These are phyloP conservation scores for Diospyros lotus DNA, from an alignment of 148 eudicot species.

Conservation along the genomic window DNA sequence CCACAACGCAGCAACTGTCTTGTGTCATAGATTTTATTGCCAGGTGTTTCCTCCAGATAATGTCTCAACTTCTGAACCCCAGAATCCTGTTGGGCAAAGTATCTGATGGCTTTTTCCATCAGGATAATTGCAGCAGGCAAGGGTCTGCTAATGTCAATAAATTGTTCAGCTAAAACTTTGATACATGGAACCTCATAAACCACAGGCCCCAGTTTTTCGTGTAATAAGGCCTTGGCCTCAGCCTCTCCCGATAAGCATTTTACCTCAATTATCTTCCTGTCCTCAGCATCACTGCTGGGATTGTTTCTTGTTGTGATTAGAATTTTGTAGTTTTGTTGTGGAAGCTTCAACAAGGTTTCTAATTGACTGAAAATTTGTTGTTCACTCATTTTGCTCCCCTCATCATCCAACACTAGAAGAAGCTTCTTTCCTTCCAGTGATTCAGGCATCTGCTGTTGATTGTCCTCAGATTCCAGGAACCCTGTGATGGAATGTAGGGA, in stretches of 20 bases:
- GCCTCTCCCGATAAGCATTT: constrained; percentile 7
- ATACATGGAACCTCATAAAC: neutral
- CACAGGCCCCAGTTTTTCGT: neutral
- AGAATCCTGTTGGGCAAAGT: neutral
- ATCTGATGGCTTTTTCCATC: constrained; percentile 20
- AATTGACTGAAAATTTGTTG: neutral
- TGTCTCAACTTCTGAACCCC: neutral
- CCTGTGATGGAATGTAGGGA: constrained; percentile 9
- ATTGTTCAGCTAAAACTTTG: neutral
- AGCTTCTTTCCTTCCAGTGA: neutral
- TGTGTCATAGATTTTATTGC: neutral
- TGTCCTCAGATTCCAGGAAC: neutral
- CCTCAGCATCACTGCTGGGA: neutral
- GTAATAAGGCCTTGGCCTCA: neutral
- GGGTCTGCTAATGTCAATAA: neutral
- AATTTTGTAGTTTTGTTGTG: neutral
- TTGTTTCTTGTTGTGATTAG: constrained; percentile 7
- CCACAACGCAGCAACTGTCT: constrained; percentile 9
- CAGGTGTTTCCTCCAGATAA: constrained; percentile 13
- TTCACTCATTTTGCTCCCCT: neutral
- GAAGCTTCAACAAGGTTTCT: neutral
- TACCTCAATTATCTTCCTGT: neutral
- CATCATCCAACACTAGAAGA: constrained; percentile 11
- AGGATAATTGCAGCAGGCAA: constrained; percentile 14
- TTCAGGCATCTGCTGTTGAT: neutral